These are phyloP conservation scores for Salix purpurea DNA, from an alignment of 345 rosid genomes.

Conservation along the genomic window DNA sequence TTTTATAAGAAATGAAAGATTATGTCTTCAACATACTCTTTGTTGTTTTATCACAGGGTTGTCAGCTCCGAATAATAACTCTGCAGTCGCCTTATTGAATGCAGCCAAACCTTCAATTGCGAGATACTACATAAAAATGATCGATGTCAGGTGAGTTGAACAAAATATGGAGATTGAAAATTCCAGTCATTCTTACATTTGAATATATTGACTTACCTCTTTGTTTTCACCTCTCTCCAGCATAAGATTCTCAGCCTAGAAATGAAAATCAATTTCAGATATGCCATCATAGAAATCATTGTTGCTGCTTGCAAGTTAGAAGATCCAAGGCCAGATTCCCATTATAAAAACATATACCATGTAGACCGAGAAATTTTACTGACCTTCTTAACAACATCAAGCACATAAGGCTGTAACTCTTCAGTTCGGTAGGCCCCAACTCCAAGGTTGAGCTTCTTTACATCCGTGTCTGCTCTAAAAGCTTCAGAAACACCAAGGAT, in stretches of 20 bases:
- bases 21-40: slow-evolving; percentile 45
- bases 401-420: slow-evolving; percentile 92
- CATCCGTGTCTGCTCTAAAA: slow-evolving; percentile 72
- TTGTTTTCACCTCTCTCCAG: slow-evolving; percentile 87
- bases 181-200: not conserved
- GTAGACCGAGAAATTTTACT: not conserved
- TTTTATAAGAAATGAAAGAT: not conserved
- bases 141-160: slow-evolving; percentile 3
- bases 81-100: slow-evolving; percentile 90
- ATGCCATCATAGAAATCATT: not conserved
- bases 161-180: not conserved
- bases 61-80: slow-evolving; percentile 77
- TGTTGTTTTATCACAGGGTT: slow-evolving; percentile 65
- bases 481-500: slow-evolving; percentile 98
- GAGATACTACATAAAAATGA: slow-evolving; percentile 62
- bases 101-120: slow-evolving; percentile 97
- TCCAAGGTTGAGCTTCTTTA: slow-evolving; percentile 93
- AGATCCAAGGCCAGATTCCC: not conserved
- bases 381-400: slow-evolving; percentile 93
- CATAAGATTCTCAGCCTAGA: slow-evolving; percentile 84
- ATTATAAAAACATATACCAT: slow-evolving; percentile 7
- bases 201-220: slow-evolving; percentile 55
- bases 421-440: slow-evolving; percentile 96
- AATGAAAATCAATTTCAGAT: slow-evolving; percentile 7
- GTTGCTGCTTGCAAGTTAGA: not conserved